Evolutionary conservation across 441 rosid species (phyloP).

Genomic region (Adansonia gregorii): DNA sequence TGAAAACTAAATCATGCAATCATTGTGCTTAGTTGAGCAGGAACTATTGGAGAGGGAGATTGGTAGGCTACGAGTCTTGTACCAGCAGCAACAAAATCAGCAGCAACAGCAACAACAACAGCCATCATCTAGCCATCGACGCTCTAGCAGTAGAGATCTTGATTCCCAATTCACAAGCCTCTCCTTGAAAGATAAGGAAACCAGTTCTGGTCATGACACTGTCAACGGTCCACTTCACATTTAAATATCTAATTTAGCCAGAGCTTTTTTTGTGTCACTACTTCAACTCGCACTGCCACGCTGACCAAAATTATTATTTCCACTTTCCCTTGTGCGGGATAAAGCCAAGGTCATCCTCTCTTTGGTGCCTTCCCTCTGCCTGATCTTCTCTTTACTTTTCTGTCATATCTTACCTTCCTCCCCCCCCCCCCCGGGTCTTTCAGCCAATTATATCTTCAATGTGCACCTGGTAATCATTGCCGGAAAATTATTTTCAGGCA

Average conservation of each 20-base stretch:
- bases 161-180: constrained; percentile 90
- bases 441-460: constrained; percentile 44
- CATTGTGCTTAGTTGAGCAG: constrained; percentile 78
- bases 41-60: constrained; percentile 96
- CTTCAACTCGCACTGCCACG: constrained; percentile 19
- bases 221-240: constrained; percentile 68
- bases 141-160: constrained; percentile 76
- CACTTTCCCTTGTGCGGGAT: constrained; percentile 35
- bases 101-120: constrained; percentile 48
- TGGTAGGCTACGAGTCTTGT: constrained; percentile 75
- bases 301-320: constrained; percentile 36
- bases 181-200: constrained; percentile 74
- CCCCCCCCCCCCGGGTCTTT: background rate
- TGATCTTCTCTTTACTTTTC: constrained; percentile 39
- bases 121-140: constrained; percentile 71
- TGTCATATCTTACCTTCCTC: constrained; percentile 26
- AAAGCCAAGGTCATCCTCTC: constrained; percentile 40
- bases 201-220: constrained; percentile 64
- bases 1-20: constrained; percentile 17
- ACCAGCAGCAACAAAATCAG: constrained; percentile 74
- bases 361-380: constrained; percentile 35
- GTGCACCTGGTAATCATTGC: constrained; percentile 76
- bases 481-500: constrained; percentile 41
- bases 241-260: constrained; percentile 43
- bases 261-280: constrained; percentile 31